Evolutionary conservation across 495 filamentous ascomycete genomes (phyloP).

Genomic region (Xylaria scruposa): DNA sequence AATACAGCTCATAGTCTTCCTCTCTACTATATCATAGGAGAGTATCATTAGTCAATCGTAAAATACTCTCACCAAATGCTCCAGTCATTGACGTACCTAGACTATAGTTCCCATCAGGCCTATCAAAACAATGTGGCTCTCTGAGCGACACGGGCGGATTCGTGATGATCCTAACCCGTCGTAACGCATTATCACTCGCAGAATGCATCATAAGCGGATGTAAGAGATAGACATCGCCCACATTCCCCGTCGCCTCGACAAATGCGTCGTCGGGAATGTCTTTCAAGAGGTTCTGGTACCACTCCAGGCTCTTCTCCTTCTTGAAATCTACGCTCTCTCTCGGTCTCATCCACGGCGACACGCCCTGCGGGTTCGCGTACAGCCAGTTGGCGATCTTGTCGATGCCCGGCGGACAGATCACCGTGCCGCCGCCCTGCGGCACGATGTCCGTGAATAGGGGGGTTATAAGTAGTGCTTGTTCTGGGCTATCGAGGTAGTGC

Average conservation of each 20-base stretch:
- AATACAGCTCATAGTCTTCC: conserved; percentile 66
- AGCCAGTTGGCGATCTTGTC: conserved; percentile 63
- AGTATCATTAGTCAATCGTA: neutral
- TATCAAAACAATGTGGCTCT: conserved; percentile 68
- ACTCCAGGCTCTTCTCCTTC: conserved; percentile 53
- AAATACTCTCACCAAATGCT: neutral
- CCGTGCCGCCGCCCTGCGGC: conserved; percentile 69
- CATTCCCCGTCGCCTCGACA: conserved; percentile 67
- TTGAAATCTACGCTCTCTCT: conserved; percentile 50
- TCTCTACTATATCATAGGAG: conserved; percentile 57
- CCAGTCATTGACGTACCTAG: conserved; percentile 36
- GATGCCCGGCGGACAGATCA: conserved; percentile 67
- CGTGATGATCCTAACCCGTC: conserved; percentile 70
- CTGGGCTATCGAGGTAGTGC: conserved; percentile 75
- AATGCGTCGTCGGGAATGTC: conserved; percentile 57
- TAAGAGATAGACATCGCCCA: conserved; percentile 72
- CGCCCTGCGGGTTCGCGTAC: conserved; percentile 70
- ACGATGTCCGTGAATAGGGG: conserved; percentile 72
- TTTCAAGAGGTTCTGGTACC: conserved; percentile 60
- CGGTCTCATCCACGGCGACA: conserved; percentile 70
- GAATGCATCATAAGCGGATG: conserved; percentile 79
- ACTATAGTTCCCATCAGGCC: conserved; percentile 66
- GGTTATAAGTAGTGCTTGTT: conserved; percentile 74
- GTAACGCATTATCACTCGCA: conserved; percentile 64
- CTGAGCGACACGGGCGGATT: conserved; percentile 72